Evolutionary conservation across 2,329 filamentous ascomycete species (phyloP).

Genomic region (Penicillium janthinellum): DNA sequence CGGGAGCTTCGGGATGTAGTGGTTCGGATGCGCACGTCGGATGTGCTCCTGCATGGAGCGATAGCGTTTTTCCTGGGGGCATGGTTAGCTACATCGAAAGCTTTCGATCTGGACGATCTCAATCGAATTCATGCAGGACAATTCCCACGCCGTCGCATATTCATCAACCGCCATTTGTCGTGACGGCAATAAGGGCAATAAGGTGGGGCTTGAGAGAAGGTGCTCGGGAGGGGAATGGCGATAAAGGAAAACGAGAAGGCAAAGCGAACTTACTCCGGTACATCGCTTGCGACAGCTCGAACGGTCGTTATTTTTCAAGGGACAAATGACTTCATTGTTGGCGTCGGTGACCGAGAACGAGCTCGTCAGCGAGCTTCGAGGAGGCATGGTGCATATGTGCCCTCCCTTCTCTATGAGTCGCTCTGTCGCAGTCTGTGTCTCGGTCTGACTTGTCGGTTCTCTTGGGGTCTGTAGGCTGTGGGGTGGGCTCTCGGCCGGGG

Average conservation of each 20-base stretch:
- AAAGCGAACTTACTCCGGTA: constrained; percentile 78
- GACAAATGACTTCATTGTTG: constrained; percentile 96
- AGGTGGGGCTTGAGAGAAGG: constrained; percentile 11
- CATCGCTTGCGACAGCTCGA: constrained; percentile 97
- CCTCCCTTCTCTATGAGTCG: constrained; percentile 2
- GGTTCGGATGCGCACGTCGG: constrained; percentile 90
- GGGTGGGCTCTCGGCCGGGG: constrained; percentile 3
- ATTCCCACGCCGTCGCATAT: constrained; percentile 1
- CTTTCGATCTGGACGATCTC: background rate
- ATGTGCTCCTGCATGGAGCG: constrained; percentile 99
- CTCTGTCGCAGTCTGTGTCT: background rate
- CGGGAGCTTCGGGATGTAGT: constrained; percentile 96
- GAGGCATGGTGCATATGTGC: constrained; percentile 71
- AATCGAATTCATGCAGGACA: constrained; percentile 10
- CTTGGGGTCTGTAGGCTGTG: background rate
- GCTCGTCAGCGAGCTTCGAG: constrained; percentile 80
- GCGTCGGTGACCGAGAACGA: constrained; percentile 90
- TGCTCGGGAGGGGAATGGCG: constrained; percentile 3
- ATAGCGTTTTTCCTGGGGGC: constrained; percentile 81
- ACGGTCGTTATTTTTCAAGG: constrained; percentile 91
- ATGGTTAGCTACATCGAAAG: constrained; percentile 12
- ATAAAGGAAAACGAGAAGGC: background rate
- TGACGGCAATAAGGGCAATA: constrained; percentile 6
- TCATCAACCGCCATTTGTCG: background rate
- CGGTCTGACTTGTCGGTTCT: background rate